These are phyloP conservation scores for Thraustotheca clavata DNA, from an alignment of 352 stramenopile genomes.

Conservation along the genomic window DNA sequence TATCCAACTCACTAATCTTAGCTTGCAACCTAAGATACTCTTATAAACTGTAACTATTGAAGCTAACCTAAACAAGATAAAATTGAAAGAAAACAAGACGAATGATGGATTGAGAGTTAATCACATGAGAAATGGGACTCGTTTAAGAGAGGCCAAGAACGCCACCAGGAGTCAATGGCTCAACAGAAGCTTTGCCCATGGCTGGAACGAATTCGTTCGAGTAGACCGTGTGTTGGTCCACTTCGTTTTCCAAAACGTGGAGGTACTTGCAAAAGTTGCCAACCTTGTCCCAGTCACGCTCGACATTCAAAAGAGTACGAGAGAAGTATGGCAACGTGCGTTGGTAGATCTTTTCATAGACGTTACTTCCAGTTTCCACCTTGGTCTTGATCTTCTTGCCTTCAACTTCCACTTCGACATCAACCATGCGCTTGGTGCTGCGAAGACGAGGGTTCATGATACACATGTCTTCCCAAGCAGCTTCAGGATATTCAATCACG, in stretches of 20 bases:
- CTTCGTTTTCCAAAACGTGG: slow-evolving; percentile 33
- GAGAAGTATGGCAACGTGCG: slow-evolving; percentile 44
- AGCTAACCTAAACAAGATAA: too few relatives aligned
- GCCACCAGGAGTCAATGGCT: slow-evolving; percentile 34
- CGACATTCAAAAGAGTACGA: slow-evolving; percentile 39
- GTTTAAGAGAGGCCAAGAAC: slow-evolving; percentile 25
- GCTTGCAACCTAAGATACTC: too few relatives aligned
- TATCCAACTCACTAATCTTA: too few relatives aligned
- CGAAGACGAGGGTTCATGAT: slow-evolving; percentile 43
- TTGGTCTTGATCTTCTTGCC: slow-evolving; percentile 5
- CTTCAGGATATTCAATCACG: slow-evolving; percentile 40
- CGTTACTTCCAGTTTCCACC: slow-evolving; percentile 26
- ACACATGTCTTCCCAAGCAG: slow-evolving; percentile 43
- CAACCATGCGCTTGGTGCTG: slow-evolving; percentile 19
- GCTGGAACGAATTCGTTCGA: slow-evolving; percentile 41
- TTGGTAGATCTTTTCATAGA: slow-evolving; percentile 45
- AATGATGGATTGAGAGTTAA: too few relatives aligned
- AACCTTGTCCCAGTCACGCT: slow-evolving; percentile 45
- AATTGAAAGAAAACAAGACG: too few relatives aligned
- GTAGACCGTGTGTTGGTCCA: slow-evolving; percentile 48
- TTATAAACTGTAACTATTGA: too few relatives aligned
- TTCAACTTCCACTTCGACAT: slow-evolving; percentile 17
- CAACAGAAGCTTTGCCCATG: slow-evolving; percentile 37
- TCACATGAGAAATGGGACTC: too few relatives aligned
- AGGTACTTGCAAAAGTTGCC: slow-evolving; percentile 50